Base-by-base conservation (phyloP, 371 early-diverging fungal species). In the Pancytospora philotis region DNA sequence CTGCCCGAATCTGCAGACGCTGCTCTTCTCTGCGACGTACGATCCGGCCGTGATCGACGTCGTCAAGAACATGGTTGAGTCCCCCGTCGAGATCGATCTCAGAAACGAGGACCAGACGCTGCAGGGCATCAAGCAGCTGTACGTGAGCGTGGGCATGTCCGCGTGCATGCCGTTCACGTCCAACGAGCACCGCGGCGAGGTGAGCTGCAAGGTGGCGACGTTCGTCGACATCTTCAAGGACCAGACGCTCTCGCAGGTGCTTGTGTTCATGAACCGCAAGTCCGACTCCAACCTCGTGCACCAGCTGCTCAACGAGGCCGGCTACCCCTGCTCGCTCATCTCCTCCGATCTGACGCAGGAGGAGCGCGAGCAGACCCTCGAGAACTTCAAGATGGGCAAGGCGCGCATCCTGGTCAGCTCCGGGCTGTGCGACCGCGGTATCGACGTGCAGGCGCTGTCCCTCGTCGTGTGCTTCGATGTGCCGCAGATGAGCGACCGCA, bases 101-200 rank as follows among this genome's bases (percentile, higher is more conserved):
- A 98, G 96, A 87, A 91, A 93, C 83, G 96, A 95, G 83, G 96
- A 96, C 81, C 85, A 96, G 82, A 97, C 99, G n/a, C 83, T 98
- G 41, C 95, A 95, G 83, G 99, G 96, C 70, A 96, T 98, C 80
- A 91, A 92, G 78, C 98, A 98, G 80, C 97, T 93, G 85, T 97
- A 88, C 83, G 89, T 96, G 13, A 87, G 90, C 45, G 89, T 97
- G 6, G 97, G 93, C 3, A 59, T 51, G 39, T 16, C 10, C 28
- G 16, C 30, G 10, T 38, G 25, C 19, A 64, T 56, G 39, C 27
- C 32, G n/a, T 68, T 60, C 55, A 48, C 67, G 19, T 79, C 85
- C 86, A 78, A 91, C 90, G 81, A 93, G 89, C 76, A 91, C 31
- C 68, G 71, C 38, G 52, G 63, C 87, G 90, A 94, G 89, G 41